A percentile compares a stretch with the other conserved stretches of the same genome.
Evolutionary conservation across 768 basidiomycete genomes (phyloP).

Genomic region (Xerocomus spinulosus): DNA sequence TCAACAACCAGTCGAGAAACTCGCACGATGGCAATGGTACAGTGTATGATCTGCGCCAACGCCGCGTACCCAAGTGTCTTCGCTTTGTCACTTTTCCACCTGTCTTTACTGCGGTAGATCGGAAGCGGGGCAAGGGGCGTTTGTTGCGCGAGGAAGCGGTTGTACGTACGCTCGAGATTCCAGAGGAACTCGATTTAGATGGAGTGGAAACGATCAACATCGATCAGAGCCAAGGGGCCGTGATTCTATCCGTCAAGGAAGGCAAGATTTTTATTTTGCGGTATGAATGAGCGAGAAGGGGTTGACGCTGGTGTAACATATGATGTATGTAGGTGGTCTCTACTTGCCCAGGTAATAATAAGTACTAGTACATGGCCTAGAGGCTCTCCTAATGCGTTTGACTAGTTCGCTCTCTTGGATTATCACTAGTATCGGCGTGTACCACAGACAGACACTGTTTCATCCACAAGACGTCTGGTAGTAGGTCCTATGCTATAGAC

Average conservation of each 20-base stretch:
- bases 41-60: constrained; percentile 24
- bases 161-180: constrained; percentile 59
- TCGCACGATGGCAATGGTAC: constrained; percentile 16
- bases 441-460: too few species aligned
- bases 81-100: constrained; percentile 71
- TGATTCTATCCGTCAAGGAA: constrained; percentile 61
- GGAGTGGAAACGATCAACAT: constrained; percentile 73
- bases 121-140: constrained; percentile 16
- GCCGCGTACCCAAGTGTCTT: constrained; percentile 43
- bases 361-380: background rate
- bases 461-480: too few species aligned
- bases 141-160: constrained; percentile 35
- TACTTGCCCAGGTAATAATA: background rate
- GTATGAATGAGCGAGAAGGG: constrained; percentile 40
- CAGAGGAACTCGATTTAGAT: constrained; percentile 60
- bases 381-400: too few species aligned
- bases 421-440: too few species aligned
- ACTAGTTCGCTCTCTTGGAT: too few species aligned
- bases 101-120: constrained; percentile 26
- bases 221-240: constrained; percentile 70
- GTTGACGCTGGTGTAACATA: background rate
- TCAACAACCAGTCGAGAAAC: constrained; percentile 8
- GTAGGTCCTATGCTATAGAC: too few species aligned
- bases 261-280: constrained; percentile 72
- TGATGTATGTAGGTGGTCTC: background rate